Base-by-base conservation (phyloP, 805 yeast species). In the Aciculoconidium aculeatum region DNA sequence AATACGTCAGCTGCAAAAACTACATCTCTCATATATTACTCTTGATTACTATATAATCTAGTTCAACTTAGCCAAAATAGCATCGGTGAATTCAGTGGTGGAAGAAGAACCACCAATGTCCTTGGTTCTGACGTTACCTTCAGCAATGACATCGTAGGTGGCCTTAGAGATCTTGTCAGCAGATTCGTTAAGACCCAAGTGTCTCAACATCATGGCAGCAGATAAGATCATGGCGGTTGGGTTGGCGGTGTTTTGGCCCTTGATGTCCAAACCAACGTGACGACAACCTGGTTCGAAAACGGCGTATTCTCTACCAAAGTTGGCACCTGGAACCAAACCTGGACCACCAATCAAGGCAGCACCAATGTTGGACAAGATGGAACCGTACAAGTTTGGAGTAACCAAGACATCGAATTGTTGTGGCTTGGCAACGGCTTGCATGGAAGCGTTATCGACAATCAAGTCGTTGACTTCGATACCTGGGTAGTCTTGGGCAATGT, bases 271-370 rank as follows among this genome's bases (percentile, higher is more conserved):
- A 65, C 97, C 97, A 53, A 88, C 97, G 71, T 88, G 97, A 75
- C 98, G 84, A 70, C 96, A 88, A 67, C 97, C 98, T 52, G 98
- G 97, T 73, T 90, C 98, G 64, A 92, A 90, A 39, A 90, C 94
- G 34, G 97, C 97, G 61, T 81, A 80, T 52, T 90, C 96, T 65
- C 95, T 81, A 65, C 98, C 98, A 46, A 84, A 88, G 73, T 87
- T 86, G 53, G 94, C 96, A 66, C 97, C 97, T 49, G 98, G 96
- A 33, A 90, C 95, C 51, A 90, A 72, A 65, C 97, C 97, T 58
- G 97, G 96, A 49, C 96, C 96, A 63, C 97, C 97, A 45, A 92
- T 81, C 51, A 71, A 73, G 42, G 92, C 98, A 46, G 97, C 95
- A 70, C 97, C 98, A 52, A 90, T 88, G 76, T 92, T 92, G 45